Percentiles rank a stretch among this genome's conserved stretches.
Evolutionary conservation across 441 rosid species (phyloP).

Genomic region (Lagerstroemia fauriei): DNA sequence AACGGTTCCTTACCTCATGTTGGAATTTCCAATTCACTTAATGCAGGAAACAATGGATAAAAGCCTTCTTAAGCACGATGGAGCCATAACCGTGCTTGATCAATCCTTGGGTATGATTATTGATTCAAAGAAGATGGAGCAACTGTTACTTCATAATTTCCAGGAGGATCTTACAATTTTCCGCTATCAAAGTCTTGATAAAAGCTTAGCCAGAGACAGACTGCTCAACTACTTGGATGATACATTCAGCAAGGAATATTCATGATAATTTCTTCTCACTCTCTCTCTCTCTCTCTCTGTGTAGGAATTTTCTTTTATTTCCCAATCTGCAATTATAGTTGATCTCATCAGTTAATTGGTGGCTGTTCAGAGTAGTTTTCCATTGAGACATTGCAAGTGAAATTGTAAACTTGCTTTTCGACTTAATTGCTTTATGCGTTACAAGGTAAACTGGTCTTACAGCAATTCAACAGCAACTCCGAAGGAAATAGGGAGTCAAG

Average conservation of each 20-base stretch:
- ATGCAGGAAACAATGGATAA: conserved; percentile 63
- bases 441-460: conserved; percentile 67
- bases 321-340: neutral
- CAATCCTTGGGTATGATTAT: conserved; percentile 40
- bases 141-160: conserved; percentile 54
- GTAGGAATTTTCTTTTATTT: neutral
- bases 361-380: no score
- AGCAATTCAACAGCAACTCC: conserved; percentile 39
- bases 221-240: conserved; percentile 52
- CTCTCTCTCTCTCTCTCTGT: neutral
- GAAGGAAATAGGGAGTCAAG: conserved; percentile 32
- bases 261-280: neutral
- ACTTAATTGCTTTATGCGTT: conserved; percentile 12
- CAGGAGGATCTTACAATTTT: conserved; percentile 52
- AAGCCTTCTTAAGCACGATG: conserved; percentile 51
- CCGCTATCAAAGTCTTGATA: conserved; percentile 40
- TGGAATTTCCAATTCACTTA: conserved; percentile 23
- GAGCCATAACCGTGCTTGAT: conserved; percentile 38
- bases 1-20: conserved; percentile 32
- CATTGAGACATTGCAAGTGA: neutral
- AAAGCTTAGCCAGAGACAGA: conserved; percentile 55
- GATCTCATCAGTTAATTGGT: neutral
- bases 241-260: conserved; percentile 56
- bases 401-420: neutral
- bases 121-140: conserved; percentile 54